Percentiles rank a stretch among this genome's conserved stretches.
These are phyloP conservation scores for Silene latifolia DNA, from an alignment of 148 eudicot genomes.

Conservation along the genomic window DNA sequence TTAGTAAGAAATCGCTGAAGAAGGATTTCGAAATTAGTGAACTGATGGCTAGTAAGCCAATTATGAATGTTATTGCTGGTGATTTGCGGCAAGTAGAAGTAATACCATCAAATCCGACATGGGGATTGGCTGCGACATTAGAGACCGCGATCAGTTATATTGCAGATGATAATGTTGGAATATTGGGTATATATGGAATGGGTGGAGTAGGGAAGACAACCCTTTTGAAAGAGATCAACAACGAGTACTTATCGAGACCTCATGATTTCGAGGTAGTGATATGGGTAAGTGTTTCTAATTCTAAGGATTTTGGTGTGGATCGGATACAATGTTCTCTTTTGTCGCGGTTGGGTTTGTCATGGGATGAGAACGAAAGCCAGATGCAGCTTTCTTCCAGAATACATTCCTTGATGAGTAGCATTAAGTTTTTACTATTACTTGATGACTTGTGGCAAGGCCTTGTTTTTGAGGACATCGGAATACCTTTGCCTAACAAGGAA, in stretches of 20 bases:
- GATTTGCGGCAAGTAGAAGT: conserved; percentile 16
- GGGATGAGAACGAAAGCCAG: conserved; percentile 27
- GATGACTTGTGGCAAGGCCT: conserved; percentile 51
- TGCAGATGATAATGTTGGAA: conserved; percentile 30
- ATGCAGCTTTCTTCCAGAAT: conserved; percentile 22
- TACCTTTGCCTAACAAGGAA: conserved; percentile 35
- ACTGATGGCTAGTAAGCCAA: conserved; percentile 20
- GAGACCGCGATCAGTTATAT: conserved; percentile 21
- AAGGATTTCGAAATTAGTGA: conserved; percentile 25
- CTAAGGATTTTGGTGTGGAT: conserved; percentile 30
- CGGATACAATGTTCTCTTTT: conserved; percentile 33
- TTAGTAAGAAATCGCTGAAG: conserved; percentile 23
- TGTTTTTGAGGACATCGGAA: conserved; percentile 38
- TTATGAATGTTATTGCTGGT: conserved; percentile 20
- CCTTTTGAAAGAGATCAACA: conserved; percentile 39
- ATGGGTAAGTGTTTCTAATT: conserved; percentile 44
- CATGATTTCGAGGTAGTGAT: conserved; percentile 40
- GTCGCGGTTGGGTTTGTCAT: conserved; percentile 29
- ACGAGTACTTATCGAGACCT: conserved; percentile 19
- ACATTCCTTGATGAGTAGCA: conserved; percentile 31
- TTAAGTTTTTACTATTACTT: conserved; percentile 39
- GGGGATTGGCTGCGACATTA: conserved; percentile 31
- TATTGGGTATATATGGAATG: conserved; percentile 47
- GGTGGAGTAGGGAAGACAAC: conserved; percentile 61
- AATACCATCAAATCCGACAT: conserved; percentile 29